These are phyloP conservation scores for Termitomyces sp. DNA, from an alignment of 768 basidiomycete genomes.

Conservation along the genomic window DNA sequence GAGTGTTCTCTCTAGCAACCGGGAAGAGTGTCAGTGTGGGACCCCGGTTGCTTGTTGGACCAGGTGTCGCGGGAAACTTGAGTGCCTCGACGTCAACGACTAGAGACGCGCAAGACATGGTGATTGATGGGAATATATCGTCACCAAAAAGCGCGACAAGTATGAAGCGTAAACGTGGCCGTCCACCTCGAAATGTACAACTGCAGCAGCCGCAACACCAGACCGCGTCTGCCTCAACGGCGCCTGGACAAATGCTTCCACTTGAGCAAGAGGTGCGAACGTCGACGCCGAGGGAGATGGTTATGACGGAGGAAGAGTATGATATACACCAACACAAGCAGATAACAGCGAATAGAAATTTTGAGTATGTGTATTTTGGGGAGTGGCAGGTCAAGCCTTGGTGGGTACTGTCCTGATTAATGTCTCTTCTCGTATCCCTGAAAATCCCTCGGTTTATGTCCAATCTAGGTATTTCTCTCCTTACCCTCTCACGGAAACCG, in stretches of 20 bases:
- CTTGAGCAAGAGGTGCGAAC: constrained; percentile 7
- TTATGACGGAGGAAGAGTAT: constrained; percentile 64
- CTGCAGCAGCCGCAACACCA: constrained; percentile 1
- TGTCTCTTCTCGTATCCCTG: neutral
- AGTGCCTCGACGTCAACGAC: neutral
- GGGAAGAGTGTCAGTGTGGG: neutral
- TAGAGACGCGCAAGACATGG: neutral
- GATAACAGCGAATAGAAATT: constrained; percentile 70
- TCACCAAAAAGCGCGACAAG: neutral
- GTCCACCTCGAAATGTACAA: neutral
- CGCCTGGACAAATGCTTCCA: constrained; percentile 6
- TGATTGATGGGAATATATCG: neutral
- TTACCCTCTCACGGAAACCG: constrained; percentile 72
- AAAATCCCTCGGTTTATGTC: neutral
- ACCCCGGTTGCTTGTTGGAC: constrained; percentile 1
- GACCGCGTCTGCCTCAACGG: constrained; percentile 7
- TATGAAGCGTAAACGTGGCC: constrained; percentile 12
- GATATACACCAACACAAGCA: constrained; percentile 65
- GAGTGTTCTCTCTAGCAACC: neutral
- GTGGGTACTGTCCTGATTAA: constrained; percentile 34
- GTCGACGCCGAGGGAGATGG: constrained; percentile 21
- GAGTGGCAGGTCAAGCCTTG: constrained; percentile 86
- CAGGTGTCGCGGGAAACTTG: constrained; percentile 4
- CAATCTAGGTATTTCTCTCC: constrained; percentile 84
- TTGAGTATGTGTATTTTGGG: constrained; percentile 83